Percentiles rank a stretch among this genome's conserved stretches.
Conservation (phyloP, 108 stramenopile species). For the Schizochytrium sp. region DNA sequence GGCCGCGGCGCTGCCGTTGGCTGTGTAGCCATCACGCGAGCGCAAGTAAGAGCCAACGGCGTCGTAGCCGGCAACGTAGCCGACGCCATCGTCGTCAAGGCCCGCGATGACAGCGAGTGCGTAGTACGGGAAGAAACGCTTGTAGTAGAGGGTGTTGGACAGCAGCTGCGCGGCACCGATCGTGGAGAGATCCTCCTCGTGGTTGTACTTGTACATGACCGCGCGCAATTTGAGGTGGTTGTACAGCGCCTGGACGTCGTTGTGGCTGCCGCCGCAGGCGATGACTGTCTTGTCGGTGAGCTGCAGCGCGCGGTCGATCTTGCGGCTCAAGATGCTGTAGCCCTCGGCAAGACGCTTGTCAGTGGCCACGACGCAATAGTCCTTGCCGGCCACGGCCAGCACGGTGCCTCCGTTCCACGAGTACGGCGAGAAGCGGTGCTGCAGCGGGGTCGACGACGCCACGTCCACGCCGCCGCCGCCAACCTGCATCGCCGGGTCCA, state of each 20-base stretch:
- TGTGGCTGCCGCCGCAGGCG: constrained; percentile 86
- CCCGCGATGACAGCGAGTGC: constrained; percentile 88
- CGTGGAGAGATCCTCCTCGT: constrained; percentile 80
- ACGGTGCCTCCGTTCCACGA: constrained; percentile 47
- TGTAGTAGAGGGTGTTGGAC: constrained; percentile 81
- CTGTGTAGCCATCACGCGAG: constrained; percentile 24
- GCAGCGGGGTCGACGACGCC: not conserved
- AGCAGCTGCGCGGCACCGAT: constrained; percentile 90
- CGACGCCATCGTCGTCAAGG: constrained; percentile 87
- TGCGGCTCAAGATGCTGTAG: constrained; percentile 80
- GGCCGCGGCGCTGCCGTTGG: constrained; percentile 1
- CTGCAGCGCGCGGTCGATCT: constrained; percentile 50
- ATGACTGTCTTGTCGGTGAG: constrained; percentile 70
- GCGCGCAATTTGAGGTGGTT: constrained; percentile 66
- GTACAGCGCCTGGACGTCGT: constrained; percentile 86
- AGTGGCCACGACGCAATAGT: constrained; percentile 91
- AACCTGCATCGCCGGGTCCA: not conserved
- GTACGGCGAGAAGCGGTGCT: constrained; percentile 13
- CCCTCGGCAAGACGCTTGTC: constrained; percentile 82
- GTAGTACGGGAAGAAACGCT: constrained; percentile 98
- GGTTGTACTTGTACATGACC: constrained; percentile 79
- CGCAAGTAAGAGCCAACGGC: constrained; percentile 76
- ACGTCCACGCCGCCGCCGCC: not conserved
- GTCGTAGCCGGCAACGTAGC: constrained; percentile 92
- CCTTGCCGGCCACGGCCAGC: constrained; percentile 72